Evolutionary conservation across 805 yeast species (phyloP), one percentile per base, ranked within the genome.

Genomic region (Tetrapisispora phaffii): DNA sequence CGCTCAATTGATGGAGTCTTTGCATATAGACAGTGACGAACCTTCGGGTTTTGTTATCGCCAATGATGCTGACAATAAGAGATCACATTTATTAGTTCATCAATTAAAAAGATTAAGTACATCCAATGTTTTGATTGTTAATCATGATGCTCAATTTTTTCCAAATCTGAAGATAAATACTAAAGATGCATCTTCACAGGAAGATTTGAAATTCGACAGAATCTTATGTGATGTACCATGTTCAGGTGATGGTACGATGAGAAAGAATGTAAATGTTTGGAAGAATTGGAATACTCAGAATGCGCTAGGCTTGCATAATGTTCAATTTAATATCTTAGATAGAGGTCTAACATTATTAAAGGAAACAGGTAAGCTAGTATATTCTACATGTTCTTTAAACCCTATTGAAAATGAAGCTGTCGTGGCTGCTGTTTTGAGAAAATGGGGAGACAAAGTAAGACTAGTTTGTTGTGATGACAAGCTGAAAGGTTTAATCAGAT

Each of bases 351-450:
- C 93, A 60, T 71, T 89, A 53, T 76, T 93, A 66, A 85, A 84
- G 58, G 74, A 75, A 35, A 96, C 95, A 44, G 98, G 97, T 50
- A 78, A 95, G 66, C 73, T 93, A 46, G 97, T 93, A 3, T 93
- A 93, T 66, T 87, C 97, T 5, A 93, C 98, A 8, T 93, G 98
- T 71, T 90, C 97, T 8, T 65, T 93, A 65, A 87, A 88, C 53
- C 98, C 98, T 42, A 79, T 88, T 54, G 98, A 93, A 68, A 88
- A 93, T 68, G 98, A 93, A 69, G 96, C 98, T 8, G 96, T 93
- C 36, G 85, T 93, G 26, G 94, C 96, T 16, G 85, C 86, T 51
- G 95, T 95, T 23, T 74, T 93, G 60, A 80, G 90, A 60, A 80
- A 77, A 63, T 82, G 85, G 79, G 81, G 81, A 47, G 77, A 75